A percentile compares a stretch with the other conserved stretches of the same genome.
phyloP scores from a whole-genome alignment of 2,329 filamentous ascomycete species.

The Pseudocercospora pini-densiflorae region DNA sequence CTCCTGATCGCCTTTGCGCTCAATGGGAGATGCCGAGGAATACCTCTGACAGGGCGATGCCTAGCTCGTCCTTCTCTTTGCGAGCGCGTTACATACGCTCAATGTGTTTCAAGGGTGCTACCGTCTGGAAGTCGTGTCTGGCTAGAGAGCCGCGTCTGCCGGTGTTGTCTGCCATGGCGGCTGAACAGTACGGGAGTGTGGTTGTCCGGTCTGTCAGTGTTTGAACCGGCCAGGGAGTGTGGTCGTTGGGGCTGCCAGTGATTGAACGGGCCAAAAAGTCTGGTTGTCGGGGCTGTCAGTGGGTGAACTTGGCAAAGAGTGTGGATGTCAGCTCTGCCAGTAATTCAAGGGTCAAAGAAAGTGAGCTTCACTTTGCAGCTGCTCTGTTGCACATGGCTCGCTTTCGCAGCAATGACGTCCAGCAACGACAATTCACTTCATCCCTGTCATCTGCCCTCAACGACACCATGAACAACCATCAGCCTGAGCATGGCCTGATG shows the following conservation, averaged over 20 bases:
- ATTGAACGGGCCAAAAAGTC: too few relatives aligned
- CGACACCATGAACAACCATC: background rate
- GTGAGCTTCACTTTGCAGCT: slow-evolving; percentile 3
- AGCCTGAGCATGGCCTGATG: background rate
- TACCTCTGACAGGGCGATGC: slow-evolving; percentile 43
- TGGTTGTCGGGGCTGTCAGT: too few relatives aligned
- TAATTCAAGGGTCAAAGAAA: background rate
- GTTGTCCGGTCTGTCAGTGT: too few relatives aligned
- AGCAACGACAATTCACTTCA: background rate
- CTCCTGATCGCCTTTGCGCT: slow-evolving; percentile 50
- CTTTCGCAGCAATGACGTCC: background rate
- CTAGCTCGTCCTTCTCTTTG: slow-evolving; percentile 24
- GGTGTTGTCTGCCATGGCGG: background rate
- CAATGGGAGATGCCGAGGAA: slow-evolving; percentile 66
- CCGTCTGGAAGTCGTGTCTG: slow-evolving; percentile 24
- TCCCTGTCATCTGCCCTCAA: background rate
- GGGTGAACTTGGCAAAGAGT: too few relatives aligned
- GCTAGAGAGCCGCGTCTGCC: background rate
- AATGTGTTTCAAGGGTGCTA: slow-evolving; percentile 24
- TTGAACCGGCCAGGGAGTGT: too few relatives aligned
- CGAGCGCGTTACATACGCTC: slow-evolving; percentile 25
- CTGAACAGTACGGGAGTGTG: background rate
- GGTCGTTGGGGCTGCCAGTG: too few relatives aligned
- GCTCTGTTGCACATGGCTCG: background rate
- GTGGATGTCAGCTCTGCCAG: too few relatives aligned